phyloP scores from a whole-genome alignment of 2,329 filamentous ascomycete species.

The Xylariaceae sp. region DNA sequence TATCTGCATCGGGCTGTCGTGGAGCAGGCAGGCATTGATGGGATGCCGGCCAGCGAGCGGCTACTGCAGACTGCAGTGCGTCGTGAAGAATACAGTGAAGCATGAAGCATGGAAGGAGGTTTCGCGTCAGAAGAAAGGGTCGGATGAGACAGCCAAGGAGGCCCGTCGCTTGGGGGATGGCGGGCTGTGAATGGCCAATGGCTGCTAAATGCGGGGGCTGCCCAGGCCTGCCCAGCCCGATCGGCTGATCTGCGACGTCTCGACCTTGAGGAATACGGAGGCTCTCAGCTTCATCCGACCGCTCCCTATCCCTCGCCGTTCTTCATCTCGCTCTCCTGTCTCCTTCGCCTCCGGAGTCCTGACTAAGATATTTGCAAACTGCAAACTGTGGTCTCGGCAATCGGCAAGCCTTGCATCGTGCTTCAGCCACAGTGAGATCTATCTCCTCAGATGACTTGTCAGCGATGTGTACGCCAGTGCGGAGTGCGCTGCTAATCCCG shows the following conservation, averaged over 20 bases:
- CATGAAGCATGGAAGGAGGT: conserved; percentile 17
- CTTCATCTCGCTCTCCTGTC: no score
- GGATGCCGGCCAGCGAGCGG: conserved; percentile 6
- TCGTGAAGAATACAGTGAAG: no score
- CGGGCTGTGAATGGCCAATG: conserved; percentile 24
- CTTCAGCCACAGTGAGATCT: no score
- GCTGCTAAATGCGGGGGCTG: conserved; percentile 14
- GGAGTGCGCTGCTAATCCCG: no score
- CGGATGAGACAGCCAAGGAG: conserved; percentile 38
- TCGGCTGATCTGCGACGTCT: conserved; percentile 31
- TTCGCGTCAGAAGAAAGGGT: conserved; percentile 37
- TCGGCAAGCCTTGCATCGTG: no score
- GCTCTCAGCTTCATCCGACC: conserved; percentile 5
- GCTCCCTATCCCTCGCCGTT: conserved; percentile 1
- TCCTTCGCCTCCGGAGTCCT: no score
- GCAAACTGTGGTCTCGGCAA: no score
- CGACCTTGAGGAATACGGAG: conserved; percentile 32
- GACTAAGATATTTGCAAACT: no score
- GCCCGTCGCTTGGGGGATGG: conserved; percentile 27
- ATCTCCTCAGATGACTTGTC: no score
- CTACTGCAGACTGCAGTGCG: no score
- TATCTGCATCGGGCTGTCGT: background rate
- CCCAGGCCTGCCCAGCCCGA: conserved; percentile 12
- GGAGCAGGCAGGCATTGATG: background rate
- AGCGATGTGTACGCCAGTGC: no score